These are phyloP conservation scores for Phytophthora citrophthora DNA, from an alignment of 352 stramenopile species.

Conservation along the genomic window DNA sequence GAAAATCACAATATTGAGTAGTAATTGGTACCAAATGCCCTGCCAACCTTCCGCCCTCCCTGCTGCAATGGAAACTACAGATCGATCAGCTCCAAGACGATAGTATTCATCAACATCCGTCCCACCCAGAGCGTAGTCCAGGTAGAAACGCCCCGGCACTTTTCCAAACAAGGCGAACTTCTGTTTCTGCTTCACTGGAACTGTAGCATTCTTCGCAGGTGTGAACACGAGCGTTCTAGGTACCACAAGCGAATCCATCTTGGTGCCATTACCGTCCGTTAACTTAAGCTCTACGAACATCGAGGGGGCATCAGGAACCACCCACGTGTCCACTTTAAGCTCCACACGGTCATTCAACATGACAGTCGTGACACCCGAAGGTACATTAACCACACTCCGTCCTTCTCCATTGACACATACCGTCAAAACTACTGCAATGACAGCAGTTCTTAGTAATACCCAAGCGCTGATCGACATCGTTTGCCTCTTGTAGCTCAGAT, in stretches of 20 bases:
- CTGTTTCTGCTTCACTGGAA: conserved; percentile 29
- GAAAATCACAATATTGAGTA: conserved; percentile 69
- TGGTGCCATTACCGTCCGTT: conserved; percentile 48
- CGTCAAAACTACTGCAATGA: conserved; percentile 1
- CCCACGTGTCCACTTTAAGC: conserved; percentile 53
- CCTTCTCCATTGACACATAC: conserved; percentile 7
- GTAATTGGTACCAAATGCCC: conserved; percentile 72
- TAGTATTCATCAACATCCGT: conserved; percentile 49
- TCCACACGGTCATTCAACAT: conserved; percentile 41
- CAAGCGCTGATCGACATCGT: conserved; percentile 4
- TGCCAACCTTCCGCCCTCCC: conserved; percentile 57
- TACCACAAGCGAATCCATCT: conserved; percentile 38
- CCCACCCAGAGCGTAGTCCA: conserved; percentile 54
- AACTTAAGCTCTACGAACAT: conserved; percentile 57
- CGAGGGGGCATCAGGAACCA: conserved; percentile 39
- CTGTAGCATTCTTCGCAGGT: conserved; percentile 28
- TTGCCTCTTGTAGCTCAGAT: neutral
- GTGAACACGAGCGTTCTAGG: conserved; percentile 50
- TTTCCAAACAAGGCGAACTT: conserved; percentile 53
- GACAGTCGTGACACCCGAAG: conserved; percentile 57
- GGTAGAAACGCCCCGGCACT: conserved; percentile 54
- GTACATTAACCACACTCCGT: conserved; percentile 52
- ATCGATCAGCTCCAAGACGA: conserved; percentile 52
- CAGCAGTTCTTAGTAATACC: conserved; percentile 4
- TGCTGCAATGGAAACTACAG: conserved; percentile 62